phyloP scores from a whole-genome alignment of 352 stramenopile genomes.

The Globisporangium radiosum region DNA sequence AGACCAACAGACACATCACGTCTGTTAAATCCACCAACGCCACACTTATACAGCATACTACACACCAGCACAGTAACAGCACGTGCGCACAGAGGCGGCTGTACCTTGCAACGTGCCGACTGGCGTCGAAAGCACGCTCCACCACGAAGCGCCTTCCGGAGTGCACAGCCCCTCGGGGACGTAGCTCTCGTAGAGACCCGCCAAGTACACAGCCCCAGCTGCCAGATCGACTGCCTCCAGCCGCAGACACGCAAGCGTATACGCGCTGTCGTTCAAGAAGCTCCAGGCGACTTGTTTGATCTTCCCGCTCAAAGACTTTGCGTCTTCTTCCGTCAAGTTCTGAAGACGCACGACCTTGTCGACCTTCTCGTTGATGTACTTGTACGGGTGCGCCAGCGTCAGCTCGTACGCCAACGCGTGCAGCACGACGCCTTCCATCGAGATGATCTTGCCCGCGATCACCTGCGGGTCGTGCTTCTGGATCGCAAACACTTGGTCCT shows the following conservation, averaged over 20 bases:
- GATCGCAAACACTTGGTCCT: slow-evolving; percentile 72
- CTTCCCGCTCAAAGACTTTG: slow-evolving; percentile 61
- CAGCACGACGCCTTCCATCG: slow-evolving; percentile 78
- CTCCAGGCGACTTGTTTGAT: slow-evolving; percentile 86
- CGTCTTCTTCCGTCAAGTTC: slow-evolving; percentile 38
- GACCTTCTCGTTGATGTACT: slow-evolving; percentile 86
- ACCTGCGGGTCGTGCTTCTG: slow-evolving; percentile 70
- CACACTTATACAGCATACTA: neutral
- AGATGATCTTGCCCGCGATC: slow-evolving; percentile 70
- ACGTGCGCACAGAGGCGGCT: slow-evolving; percentile 12
- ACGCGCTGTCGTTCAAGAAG: slow-evolving; percentile 86
- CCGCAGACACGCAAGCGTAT: slow-evolving; percentile 78
- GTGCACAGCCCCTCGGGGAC: slow-evolving; percentile 58
- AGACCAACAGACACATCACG: slow-evolving; percentile 47
- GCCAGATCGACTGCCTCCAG: slow-evolving; percentile 63
- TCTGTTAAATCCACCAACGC: slow-evolving; percentile 50
- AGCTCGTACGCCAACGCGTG: slow-evolving; percentile 82
- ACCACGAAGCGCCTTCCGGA: slow-evolving; percentile 54
- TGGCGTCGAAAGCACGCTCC: slow-evolving; percentile 54
- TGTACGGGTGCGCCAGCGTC: slow-evolving; percentile 80
- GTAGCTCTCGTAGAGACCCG: slow-evolving; percentile 78
- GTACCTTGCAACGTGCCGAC: slow-evolving; percentile 82
- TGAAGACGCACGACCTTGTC: slow-evolving; percentile 69
- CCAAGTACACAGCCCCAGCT: slow-evolving; percentile 76
- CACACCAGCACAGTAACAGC: neutral